phyloP scores from a whole-genome alignment of 495 filamentous ascomycete species.

The Beverwykella pulmonaria region DNA sequence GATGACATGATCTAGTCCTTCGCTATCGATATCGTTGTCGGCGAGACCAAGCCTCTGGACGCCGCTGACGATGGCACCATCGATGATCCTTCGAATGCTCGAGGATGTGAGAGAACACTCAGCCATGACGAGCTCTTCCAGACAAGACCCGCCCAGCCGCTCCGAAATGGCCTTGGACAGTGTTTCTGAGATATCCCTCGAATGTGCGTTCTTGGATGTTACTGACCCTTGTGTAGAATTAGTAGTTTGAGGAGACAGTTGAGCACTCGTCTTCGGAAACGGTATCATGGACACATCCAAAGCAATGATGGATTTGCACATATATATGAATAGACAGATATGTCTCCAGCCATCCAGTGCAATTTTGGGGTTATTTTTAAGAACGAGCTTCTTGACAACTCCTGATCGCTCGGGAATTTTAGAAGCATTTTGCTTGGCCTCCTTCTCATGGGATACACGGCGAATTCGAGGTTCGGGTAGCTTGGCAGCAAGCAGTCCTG shows the following conservation, averaged over 20 bases:
- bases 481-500: slow-evolving; percentile 81
- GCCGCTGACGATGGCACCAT: slow-evolving; percentile 73
- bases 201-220: neutral
- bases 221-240: slow-evolving; percentile 25
- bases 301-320: slow-evolving; percentile 81
- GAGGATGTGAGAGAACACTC: slow-evolving; percentile 72
- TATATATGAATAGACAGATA: slow-evolving; percentile 84
- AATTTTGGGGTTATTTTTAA: slow-evolving; percentile 90
- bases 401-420: slow-evolving; percentile 59
- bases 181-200: slow-evolving; percentile 57
- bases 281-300: slow-evolving; percentile 83
- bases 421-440: slow-evolving; percentile 52
- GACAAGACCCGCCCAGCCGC: slow-evolving; percentile 69
- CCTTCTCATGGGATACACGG: slow-evolving; percentile 37
- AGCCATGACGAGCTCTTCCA: slow-evolving; percentile 83
- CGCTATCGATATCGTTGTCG: slow-evolving; percentile 72
- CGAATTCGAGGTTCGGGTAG: slow-evolving; percentile 38
- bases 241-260: slow-evolving; percentile 31
- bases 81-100: slow-evolving; percentile 71
- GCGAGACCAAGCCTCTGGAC: slow-evolving; percentile 78
- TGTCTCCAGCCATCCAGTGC: slow-evolving; percentile 87
- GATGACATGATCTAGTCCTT: slow-evolving; percentile 74
- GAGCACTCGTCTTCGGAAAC: slow-evolving; percentile 61
- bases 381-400: slow-evolving; percentile 78
- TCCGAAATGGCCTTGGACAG: slow-evolving; percentile 75